Base-by-base conservation (phyloP, 371 early-diverging fungal species). In the Lichtheimia ornata region DNA sequence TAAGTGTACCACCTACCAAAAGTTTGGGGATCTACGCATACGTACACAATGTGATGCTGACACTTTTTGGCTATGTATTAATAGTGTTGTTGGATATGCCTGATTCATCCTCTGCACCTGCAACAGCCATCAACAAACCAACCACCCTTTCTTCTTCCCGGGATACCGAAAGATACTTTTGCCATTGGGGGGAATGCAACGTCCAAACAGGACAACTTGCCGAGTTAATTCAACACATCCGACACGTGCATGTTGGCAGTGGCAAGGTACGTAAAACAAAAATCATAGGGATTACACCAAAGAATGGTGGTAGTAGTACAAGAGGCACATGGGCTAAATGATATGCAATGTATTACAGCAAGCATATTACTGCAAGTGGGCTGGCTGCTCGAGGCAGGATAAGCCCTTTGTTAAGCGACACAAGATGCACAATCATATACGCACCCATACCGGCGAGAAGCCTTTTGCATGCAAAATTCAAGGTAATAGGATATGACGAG, bases 371-470 rank as follows among this genome's bases (percentile, higher is more conserved):
- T 94, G 94, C 67, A 76, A 81, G 56, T 94, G 94, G 94, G 76
- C 76, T 35, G 85, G 81, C 35, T 94, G 94, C 65, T 76, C 79
- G 24, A 85, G 94, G 40, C 66, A 75, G 55, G 72, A 76, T 56
- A 81, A 83, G 65, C 90, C 93, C 9, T 94, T 92, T 69, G 74
- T 88, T 41, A 92, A 94, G 68, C 78, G 94, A 2, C 94, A 94
- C 76, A 91, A 91, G 70, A 88, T 92, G 81, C 84, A 81, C 52
- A 91, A 92, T 67, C 94, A 94, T 65, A 66, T 89, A 68, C 89
- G 94, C 27, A 90, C 90, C 6, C 94, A 94, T 73, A 90, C 91
- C 28, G 90, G 91, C 22, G 88, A 88, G 64, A 73, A 82, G 41
- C 89, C 89, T 6, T 89, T 85, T 53, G 18, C 45, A 15, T 71